Base-by-base conservation (phyloP, 202 grass and related monocot genomes). In the Setaria viridis region DNA sequence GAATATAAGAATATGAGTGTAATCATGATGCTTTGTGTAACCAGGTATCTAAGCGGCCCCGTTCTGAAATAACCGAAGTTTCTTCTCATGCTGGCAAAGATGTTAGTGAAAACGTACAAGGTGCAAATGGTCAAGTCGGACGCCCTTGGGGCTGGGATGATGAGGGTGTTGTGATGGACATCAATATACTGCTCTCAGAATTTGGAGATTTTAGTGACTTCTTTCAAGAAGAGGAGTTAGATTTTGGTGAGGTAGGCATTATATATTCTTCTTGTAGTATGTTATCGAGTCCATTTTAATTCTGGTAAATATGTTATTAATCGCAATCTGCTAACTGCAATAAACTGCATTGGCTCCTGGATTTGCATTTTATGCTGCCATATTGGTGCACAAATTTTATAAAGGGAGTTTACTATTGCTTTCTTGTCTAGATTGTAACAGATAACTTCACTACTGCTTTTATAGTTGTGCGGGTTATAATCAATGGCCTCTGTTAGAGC, bases 201-300 rank as follows among this genome's bases (percentile, higher is more conserved):
- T 96, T 99, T 90, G 97, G 97, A 87, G 93, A 94, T 87, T 99
- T 95, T 80, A 93, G 88, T 32, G 93, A 95, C 56, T 99, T 99
- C 78, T 99, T 99, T 80, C 90, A 92, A 88, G 84, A 83, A 76
- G 93, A 94, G 51, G 76, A 90, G 50, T 67, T 94, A 80, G 81
- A 86, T 86, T 95, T 99, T 88, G 97, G 97, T 80, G 97, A 99
- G 85, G 97, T 99, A 94, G 80, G 87, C 16, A 74, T 84, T 77
- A 25, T 82, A 63, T 89, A 59, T 53, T 74, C 67, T 37, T 85
- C 57, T 74, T 80, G 43, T 83, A 66, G 62, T 75, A 74, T 54
- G 43, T 74, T 43, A 30, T 62, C 73, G 56, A 35, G 13, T 77
- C 45, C 33, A 75, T 62, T 47, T 16, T 62, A 76, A 59, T 54